Evolutionary conservation across 75 land plant species (phyloP), one percentile per base, ranked within the genome.

Genomic region (Pinus taeda): DNA sequence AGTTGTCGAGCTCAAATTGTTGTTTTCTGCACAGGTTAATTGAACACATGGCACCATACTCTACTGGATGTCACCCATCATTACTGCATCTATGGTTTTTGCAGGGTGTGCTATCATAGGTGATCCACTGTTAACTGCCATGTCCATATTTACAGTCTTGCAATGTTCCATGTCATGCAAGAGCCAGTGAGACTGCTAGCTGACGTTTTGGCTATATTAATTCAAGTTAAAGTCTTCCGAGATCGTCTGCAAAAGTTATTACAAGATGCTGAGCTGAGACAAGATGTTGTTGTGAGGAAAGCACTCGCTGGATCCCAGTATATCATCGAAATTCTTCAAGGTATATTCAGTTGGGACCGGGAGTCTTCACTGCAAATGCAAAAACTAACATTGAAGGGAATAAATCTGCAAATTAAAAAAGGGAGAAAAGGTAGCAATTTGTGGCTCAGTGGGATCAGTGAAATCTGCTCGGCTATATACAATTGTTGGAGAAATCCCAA

Each of bases 401-500:
- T 95, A 57, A 71, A 93, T 15, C 64, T 95, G 21, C 42, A 79
- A 62, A 88, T 89, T 60, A 82, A 76, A 57, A 83, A 1, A 72
- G 33, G 93, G 93, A 64, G 88, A 87, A 87, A 85, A 81, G 75
- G 98, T 95, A 57, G 91, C 33, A 33, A 33, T 33, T 33, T 33
- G 33, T 33, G 33, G 33, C 33, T 33, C 33, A 33, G 0, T 33
- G 33, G n/a, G 33, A 33, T 33, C 33, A 33, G 33, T 33, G 33
- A 33, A 33, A 33, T 33, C 33, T 33, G 87, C 90, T 64, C 79
- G 93, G 21, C 82, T 95, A 39, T 87, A 93, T 22, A 78, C 82
- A 81, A 81, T 95, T 57, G 85, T 92, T 22, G 98, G 98, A 18
- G 98, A 95, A 45, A 90, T 95, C 22, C 90, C 85, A 18, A 92